These are phyloP conservation scores for Onygena corvina DNA, from an alignment of 2,329 filamentous ascomycete genomes.

Conservation along the genomic window DNA sequence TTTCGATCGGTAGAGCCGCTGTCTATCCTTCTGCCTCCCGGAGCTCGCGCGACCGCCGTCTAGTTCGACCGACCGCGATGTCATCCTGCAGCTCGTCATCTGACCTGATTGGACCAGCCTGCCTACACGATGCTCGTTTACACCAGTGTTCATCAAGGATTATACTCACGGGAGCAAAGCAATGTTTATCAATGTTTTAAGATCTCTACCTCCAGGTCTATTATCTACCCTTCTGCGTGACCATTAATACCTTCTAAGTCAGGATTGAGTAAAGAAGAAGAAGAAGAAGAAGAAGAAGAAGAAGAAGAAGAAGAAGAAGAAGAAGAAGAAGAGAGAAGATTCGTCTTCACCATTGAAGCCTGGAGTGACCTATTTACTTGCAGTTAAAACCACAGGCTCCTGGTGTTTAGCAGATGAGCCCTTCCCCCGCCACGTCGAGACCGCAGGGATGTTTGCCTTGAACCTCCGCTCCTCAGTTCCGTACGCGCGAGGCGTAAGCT, in stretches of 20 bases:
- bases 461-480: constrained; percentile 81
- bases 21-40: background rate
- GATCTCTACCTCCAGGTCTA: too few species aligned
- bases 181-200: too few species aligned
- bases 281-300: background rate
- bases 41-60: background rate
- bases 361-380: background rate
- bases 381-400: constrained; percentile 16
- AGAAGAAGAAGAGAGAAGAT: background rate
- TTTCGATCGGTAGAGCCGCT: background rate
- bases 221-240: too few species aligned
- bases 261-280: background rate
- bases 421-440: constrained; percentile 92
- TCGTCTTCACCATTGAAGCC: background rate
- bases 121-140: too few species aligned
- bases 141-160: too few species aligned
- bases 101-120: background rate
- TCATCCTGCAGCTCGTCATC: constrained; percentile 4
- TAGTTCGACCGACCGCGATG: background rate
- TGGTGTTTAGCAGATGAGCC: constrained; percentile 86
- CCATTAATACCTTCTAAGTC: too few species aligned
- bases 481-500: constrained; percentile 88
- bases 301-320: background rate
- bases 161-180: too few species aligned
- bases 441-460: constrained; percentile 83